Evolutionary conservation across 139 green algal genomes (phyloP).

Genomic region (Auxenochlorella pyrenoidosa): DNA sequence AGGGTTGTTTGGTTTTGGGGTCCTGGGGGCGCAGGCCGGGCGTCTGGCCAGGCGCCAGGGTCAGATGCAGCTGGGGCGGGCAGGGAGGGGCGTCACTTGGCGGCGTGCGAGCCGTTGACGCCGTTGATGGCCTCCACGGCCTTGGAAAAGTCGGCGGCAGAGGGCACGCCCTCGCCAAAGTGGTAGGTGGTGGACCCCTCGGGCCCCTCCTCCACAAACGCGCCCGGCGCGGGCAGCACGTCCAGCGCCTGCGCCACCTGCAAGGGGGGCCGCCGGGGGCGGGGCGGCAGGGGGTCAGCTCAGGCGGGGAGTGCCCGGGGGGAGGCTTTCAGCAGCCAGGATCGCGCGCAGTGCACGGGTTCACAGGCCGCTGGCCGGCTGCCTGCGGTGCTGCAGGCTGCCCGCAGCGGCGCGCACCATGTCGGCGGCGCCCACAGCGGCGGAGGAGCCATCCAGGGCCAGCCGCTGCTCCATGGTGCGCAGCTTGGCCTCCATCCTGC

Average conservation of each 20-base stretch:
- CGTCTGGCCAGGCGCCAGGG: too few species aligned
- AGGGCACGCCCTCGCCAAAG: slow-evolving; percentile 13
- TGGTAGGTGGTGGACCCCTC: slow-evolving; percentile 19
- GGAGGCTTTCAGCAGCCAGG: too few species aligned
- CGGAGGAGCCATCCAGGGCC: not conserved
- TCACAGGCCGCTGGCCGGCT: too few species aligned
- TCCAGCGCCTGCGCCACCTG: not conserved
- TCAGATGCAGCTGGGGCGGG: not conserved
- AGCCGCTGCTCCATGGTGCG: slow-evolving; percentile 57
- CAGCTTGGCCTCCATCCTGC: slow-evolving; percentile 63
- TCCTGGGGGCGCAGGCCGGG: not conserved
- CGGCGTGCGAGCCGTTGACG: not conserved
- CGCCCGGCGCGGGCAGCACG: not conserved
- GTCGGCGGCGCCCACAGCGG: not conserved
- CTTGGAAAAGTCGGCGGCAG: not conserved
- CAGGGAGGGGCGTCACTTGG: not conserved
- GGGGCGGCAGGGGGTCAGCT: too few species aligned
- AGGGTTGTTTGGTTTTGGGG: too few species aligned
- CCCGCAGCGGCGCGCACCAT: not conserved
- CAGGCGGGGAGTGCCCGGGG: too few species aligned
- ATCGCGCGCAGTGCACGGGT: too few species aligned
- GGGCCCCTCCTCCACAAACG: not conserved
- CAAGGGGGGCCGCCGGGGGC: too few species aligned
- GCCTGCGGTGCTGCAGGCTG: too few species aligned
- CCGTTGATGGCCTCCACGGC: not conserved